phyloP scores from a whole-genome alignment of 148 eudicot species.

The Vaccinium darrowii region DNA sequence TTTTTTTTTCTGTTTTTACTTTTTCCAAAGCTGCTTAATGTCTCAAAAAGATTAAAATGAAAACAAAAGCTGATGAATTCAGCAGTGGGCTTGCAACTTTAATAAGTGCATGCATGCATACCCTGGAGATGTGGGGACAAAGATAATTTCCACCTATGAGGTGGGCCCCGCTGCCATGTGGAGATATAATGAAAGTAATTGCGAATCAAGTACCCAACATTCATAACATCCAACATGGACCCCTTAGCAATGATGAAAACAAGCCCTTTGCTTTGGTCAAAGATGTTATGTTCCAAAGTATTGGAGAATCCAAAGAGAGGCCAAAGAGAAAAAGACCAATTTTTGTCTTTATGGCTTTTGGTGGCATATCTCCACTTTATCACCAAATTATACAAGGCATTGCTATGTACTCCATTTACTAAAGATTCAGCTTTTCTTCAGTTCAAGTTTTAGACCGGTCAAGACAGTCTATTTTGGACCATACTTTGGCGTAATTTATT shows the following conservation, averaged over 20 bases:
- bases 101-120: not conserved
- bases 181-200: conserved; percentile 1
- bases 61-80: not conserved
- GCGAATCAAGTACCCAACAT: not conserved
- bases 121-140: not conserved
- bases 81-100: not conserved
- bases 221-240: not conserved
- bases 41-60: not conserved
- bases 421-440: too few species aligned
- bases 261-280: not conserved
- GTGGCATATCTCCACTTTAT: not conserved
- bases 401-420: too few species aligned
- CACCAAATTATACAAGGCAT: too few species aligned
- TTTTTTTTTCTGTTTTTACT: not conserved
- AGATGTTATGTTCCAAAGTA: not conserved
- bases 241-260: not conserved
- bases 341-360: not conserved
- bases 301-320: not conserved
- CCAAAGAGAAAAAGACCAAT: not conserved
- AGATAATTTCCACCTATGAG: not conserved
- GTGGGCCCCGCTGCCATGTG: not conserved
- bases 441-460: too few species aligned
- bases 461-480: too few species aligned
- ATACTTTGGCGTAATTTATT: too few species aligned
- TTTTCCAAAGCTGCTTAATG: not conserved